Evolutionary conservation across 2,329 filamentous ascomycete species (phyloP), one percentile per base, ranked within the genome.

Genomic region (Bipolaris victoriae): DNA sequence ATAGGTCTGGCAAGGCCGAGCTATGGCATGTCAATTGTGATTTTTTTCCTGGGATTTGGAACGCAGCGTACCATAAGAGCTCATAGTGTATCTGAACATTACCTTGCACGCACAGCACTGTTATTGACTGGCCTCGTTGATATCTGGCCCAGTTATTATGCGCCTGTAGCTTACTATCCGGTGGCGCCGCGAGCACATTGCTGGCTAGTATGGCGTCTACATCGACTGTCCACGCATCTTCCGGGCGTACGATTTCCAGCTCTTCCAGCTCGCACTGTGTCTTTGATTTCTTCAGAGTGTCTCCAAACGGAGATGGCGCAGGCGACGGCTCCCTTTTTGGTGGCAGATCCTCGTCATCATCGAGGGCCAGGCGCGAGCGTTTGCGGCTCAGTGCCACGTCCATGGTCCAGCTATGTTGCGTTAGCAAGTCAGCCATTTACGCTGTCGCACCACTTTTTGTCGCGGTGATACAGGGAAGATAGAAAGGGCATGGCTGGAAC

Each of bases 231-330:
- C 75, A 76, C 7, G 75, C 72, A 5, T 74, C 66, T 7, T 62
- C 60, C 0, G 63, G 58, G 3, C 58, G 49, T 10, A 74, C 63
- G 1, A 76, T 63, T 20, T 66, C 66, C 45, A 77, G 58, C 54
- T 72, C 71, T 35, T 77, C 75, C 43, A 77, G 51, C 16, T 76
- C 75, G 49, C 68, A 68, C 47, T 73, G 67, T 2, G 73, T 76
- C 47, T 62, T 70, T n/a, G 72, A 72, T 35, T 69, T 65, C 60
- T 77, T 77, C 50, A 76, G 44, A 2, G 66, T 55, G 48, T 74
- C 69, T 50, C 62, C 64, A 18, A 62, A 43, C 4, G 60, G 44
- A 9, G 66, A 63, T 2, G 61, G 57, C 3, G 65, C 58, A 1
- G 66, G 66, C 33, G 68, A 68, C 22, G 65, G 65, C 41, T 64